These are phyloP conservation scores for Globisporangium nodosum DNA, from an alignment of 352 stramenopile species.

Conservation along the genomic window DNA sequence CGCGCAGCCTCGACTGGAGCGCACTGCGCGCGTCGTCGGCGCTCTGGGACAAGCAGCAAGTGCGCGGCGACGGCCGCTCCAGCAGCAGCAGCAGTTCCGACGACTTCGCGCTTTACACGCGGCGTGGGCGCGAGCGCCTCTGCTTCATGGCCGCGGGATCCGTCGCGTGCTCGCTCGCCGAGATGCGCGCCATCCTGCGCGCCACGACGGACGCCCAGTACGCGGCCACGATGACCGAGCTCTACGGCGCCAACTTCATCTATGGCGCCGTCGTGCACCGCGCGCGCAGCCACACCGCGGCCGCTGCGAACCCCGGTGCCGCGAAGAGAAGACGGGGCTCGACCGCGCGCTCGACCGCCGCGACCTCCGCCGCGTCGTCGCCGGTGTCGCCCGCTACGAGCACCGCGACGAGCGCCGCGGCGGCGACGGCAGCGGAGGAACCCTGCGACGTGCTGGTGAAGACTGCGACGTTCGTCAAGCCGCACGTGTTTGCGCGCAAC, in stretches of 20 bases:
- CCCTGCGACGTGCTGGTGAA: constrained; percentile 19
- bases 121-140: constrained; percentile 18
- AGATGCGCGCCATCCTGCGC: constrained; percentile 30
- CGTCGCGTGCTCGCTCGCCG: constrained; percentile 32
- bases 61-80: background rate
- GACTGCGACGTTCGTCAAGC: constrained; percentile 38
- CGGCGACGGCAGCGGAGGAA: background rate
- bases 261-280: constrained; percentile 41
- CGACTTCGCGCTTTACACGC: constrained; percentile 21
- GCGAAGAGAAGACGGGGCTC: background rate
- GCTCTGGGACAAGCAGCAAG: constrained; percentile 18
- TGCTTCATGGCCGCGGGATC: constrained; percentile 24
- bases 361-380: background rate
- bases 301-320: constrained; percentile 1
- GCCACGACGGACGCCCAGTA: constrained; percentile 30
- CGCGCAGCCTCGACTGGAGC: constrained; percentile 24
- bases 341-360: background rate
- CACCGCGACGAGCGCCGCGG: background rate
- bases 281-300: constrained; percentile 16
- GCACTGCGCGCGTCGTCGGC: constrained; percentile 16
- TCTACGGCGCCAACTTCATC: constrained; percentile 39
- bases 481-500: constrained; percentile 35
- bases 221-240: constrained; percentile 31
- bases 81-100: background rate
- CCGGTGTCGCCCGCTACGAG: background rate